Base-by-base conservation (phyloP, 495 filamentous ascomycete genomes). In the Astrocystis sublimbata region DNA sequence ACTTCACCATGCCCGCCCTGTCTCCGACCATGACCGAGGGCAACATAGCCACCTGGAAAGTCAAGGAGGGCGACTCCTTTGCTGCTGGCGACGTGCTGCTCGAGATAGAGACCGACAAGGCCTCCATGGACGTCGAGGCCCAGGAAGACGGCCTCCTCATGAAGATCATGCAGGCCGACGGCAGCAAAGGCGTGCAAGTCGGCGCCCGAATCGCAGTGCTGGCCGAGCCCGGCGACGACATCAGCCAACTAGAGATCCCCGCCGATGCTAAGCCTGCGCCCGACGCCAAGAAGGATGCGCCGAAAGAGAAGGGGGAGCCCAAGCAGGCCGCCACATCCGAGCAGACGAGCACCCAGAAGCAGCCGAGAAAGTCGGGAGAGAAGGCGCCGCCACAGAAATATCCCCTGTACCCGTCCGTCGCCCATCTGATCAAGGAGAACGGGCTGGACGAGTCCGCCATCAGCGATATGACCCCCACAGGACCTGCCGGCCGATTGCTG, bases 21-120 rank as follows among this genome's bases (percentile, higher is more conserved):
- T 91, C 88, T 19, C 90, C 90, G 26, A 93, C 90, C 12, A 93
- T 93, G 90, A 93, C 90, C 42, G 90, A 93, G 71, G 90, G 90
- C 24, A 91, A 90, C 67, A 92, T 93, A 65, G 81, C 87, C 23
- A 81, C 68, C 54, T 93, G 90, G 90, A 88, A 83, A 66, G 77
- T 92, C 43, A 91, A 90, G 66, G 90, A 92, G 77, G 89, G 88
- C 65, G 89, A 90, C 57, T 82, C 85, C 41, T 93, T 89, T 74
- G 75, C 81, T 0, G 87, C 89, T 56, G 90, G 90, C 36, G 90
- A 93, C 72, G 90, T 92, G 23, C 78, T 93, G 12, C 81, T 93
- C 33, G 90, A 93, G 72, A 91, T 93, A 70, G 90, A 93, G 76
- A 93, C 90, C 28, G 90, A 93, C 74, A 93, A 93, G 77, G 90